Conservation (phyloP, 306 rosid genomes). For the Cucurbita moschata region DNA sequence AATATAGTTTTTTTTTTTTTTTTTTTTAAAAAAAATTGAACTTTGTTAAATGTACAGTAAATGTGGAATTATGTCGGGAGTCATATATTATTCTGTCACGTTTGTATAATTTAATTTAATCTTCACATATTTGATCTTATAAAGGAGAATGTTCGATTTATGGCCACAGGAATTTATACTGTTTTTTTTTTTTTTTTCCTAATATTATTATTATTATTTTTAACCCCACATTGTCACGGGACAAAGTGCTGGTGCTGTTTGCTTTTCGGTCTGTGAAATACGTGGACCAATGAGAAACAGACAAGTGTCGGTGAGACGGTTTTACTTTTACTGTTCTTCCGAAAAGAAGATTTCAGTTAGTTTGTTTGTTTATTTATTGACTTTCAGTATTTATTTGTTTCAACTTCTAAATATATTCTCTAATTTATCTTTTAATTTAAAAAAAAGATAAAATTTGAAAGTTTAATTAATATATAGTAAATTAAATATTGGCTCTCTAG, state of each 20-base stretch:
- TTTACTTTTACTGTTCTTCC: neutral
- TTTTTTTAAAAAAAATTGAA: no score
- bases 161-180: neutral
- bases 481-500: neutral
- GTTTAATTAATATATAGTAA: no score
- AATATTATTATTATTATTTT: neutral
- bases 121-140: neutral
- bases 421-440: no score
- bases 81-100: neutral
- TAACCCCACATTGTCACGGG: constrained; percentile 6
- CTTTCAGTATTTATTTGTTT: no score
- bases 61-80: neutral
- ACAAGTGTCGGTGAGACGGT: neutral
- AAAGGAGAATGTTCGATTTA: neutral
- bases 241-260: neutral
- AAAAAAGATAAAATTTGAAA: no score
- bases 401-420: no score
- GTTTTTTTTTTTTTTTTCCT: neutral
- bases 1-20: neutral
- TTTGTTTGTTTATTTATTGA: neutral
- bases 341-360: neutral
- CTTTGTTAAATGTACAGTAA: neutral
- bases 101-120: neutral
- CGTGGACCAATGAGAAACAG: neutral
- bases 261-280: neutral